Conservation (phyloP, 169 alveolate genomes). For the Cryptosporidium tyzzeri region DNA sequence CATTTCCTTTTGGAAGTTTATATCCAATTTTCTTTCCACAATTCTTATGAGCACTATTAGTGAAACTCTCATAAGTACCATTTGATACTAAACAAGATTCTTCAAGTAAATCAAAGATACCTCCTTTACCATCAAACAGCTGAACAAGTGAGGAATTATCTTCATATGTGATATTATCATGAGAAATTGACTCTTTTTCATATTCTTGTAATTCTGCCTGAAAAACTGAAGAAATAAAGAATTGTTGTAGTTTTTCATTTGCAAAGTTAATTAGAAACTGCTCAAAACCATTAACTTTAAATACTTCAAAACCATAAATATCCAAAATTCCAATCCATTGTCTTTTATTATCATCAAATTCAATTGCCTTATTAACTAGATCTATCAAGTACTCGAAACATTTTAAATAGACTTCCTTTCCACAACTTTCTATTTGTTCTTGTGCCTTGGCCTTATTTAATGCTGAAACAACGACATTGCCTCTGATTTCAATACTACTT, state of each 20-base stretch:
- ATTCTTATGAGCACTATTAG: constrained; percentile 79
- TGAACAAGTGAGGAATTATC: constrained; percentile 62
- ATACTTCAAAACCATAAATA: constrained; percentile 98
- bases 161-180: constrained; percentile 68
- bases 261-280: constrained; percentile 97
- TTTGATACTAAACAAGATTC: constrained; percentile 80
- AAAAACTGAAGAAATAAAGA: constrained; percentile 92
- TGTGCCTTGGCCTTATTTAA: constrained; percentile 78
- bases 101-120: constrained; percentile 78
- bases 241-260: constrained; percentile 96
- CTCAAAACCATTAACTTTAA: constrained; percentile 96
- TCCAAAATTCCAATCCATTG: constrained; percentile 96
- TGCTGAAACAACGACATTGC: constrained; percentile 39
- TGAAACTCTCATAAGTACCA: constrained; percentile 79
- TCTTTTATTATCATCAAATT: constrained; percentile 79
- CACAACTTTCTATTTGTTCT: constrained; percentile 76
- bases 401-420: constrained; percentile 85
- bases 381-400: constrained; percentile 84
- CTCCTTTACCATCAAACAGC: constrained; percentile 76
- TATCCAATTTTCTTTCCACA: constrained; percentile 72
- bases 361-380: constrained; percentile 82
- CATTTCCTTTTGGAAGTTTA: constrained; percentile 78
- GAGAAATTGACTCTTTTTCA: constrained; percentile 81
- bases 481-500: constrained; percentile 69
- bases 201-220: constrained; percentile 91